A percentile compares a stretch with the other conserved stretches of the same genome.
These are phyloP conservation scores for Leishmania martiniquensis DNA, from an alignment of 208 protist species.

Conservation along the genomic window DNA sequence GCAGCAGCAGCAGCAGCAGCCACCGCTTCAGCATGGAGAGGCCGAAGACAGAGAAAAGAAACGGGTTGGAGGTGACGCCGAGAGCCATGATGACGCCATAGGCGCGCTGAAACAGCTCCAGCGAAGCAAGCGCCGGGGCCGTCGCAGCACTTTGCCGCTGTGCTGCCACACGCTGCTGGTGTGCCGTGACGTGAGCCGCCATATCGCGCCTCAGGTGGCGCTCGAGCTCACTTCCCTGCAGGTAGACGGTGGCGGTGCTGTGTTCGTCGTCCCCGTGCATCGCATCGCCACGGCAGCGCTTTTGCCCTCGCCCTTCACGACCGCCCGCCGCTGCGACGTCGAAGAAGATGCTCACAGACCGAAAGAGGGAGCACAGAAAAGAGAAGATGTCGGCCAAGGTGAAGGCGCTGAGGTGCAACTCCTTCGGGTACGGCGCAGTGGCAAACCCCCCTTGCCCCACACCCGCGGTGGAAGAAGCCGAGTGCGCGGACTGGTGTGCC, in stretches of 20 bases:
- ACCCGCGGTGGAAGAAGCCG: background rate
- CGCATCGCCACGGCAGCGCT: slow-evolving; percentile 8
- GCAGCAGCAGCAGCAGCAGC: slow-evolving; percentile 74
- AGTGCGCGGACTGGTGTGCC: background rate
- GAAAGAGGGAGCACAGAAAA: slow-evolving; percentile 52
- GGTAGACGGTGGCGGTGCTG: background rate
- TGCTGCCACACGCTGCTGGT: background rate
- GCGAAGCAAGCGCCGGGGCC: slow-evolving; percentile 10
- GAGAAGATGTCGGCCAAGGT: slow-evolving; percentile 60
- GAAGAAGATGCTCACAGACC: slow-evolving; percentile 29
- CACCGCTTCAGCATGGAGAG: slow-evolving; percentile 74
- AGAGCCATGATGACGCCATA: slow-evolving; percentile 79
- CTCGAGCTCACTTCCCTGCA: slow-evolving; percentile 12
- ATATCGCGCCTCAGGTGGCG: slow-evolving; percentile 19
- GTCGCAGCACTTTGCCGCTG: background rate
- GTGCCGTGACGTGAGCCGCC: slow-evolving; percentile 10
- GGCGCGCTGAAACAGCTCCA: slow-evolving; percentile 59
- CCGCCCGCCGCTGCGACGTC: background rate
- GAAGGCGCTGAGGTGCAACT: slow-evolving; percentile 68
- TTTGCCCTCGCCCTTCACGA: slow-evolving; percentile 7
- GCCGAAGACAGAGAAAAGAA: slow-evolving; percentile 68
- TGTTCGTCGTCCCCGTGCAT: background rate
- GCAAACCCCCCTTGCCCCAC: background rate
- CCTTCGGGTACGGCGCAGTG: slow-evolving; percentile 49
- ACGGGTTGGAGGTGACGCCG: slow-evolving; percentile 88